Base-by-base conservation (phyloP, 2,329 filamentous ascomycete species). In the Lasiodiplodia citricola region DNA sequence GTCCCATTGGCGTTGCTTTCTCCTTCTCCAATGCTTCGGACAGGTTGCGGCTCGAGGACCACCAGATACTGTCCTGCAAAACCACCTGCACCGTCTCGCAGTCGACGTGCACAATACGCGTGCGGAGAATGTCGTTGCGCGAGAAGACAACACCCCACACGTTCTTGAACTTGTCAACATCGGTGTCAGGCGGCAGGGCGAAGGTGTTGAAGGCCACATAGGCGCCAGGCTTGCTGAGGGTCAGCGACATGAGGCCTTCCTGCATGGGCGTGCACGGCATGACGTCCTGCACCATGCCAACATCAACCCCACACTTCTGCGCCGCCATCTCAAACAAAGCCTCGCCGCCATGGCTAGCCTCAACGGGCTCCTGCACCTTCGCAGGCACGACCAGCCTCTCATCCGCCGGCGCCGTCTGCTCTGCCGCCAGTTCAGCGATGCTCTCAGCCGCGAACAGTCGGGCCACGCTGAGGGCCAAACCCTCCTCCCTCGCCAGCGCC, bases 181-280 rank as follows among this genome's bases (percentile, higher is more conserved):
- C 72, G 7, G 84, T 72, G 3, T 75, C 68, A 4, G 74, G 64
- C 13, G 50, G 62, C 10, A 65, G 28, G n/a, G 28, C 28, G 14
- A 65, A 25, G 13, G 37, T 28, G 21, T 54, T 51, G 28, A 31
- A 21, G 28, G 84, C 84, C 2, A 88, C 81, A 50, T 88, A 88
- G 0, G 84, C 83, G 56, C 85, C 85, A 35, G 81, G 79, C 35
- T 83, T 78, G 73, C 85, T 86, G 68, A 81, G 80, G 2, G 86
- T 85, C 4, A 88, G 74, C 0, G 85, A 84, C 78, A 88, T 83
- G 2, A 88, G 79, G 2, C 83, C 85, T 73, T 87, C 85, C 70
- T 88, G 86, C 1, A 87, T 77, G 0, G 85, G 82, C 0, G 85
- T 86, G 75, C 85, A 87, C 1, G 86, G 86, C 66, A 87, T 88